Percentiles rank a stretch among this genome's conserved stretches.
Evolutionary conservation across 2,329 filamentous ascomycete genomes (phyloP).

Genomic region (Mollisiaceae sp.): DNA sequence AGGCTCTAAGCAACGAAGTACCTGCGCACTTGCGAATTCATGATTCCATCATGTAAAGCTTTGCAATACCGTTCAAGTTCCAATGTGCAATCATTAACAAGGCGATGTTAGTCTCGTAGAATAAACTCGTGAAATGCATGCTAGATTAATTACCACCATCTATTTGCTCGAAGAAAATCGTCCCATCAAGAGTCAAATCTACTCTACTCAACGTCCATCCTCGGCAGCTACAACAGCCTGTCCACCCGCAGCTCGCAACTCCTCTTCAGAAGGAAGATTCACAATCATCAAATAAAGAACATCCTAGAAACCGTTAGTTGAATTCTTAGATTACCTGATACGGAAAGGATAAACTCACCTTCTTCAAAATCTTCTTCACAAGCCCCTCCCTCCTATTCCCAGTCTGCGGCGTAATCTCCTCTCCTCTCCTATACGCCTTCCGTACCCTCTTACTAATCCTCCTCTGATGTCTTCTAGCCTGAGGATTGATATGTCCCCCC

Average conservation of each 20-base stretch:
- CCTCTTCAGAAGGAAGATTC: slow-evolving; percentile 48
- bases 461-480: slow-evolving; percentile 13
- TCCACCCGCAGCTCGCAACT: slow-evolving; percentile 17
- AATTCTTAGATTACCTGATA: too few relatives aligned
- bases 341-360: slow-evolving; percentile 9
- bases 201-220: background rate
- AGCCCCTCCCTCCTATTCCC: slow-evolving; percentile 26
- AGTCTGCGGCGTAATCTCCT: slow-evolving; percentile 22
- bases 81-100: too few relatives aligned
- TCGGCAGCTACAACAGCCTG: slow-evolving; percentile 15
- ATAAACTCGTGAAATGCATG: too few relatives aligned
- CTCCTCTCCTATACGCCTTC: slow-evolving; percentile 21
- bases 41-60: too few relatives aligned
- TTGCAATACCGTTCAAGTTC: too few relatives aligned
- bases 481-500: slow-evolving; percentile 48
- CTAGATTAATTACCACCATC: background rate
- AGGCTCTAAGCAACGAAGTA: too few relatives aligned
- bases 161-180: background rate
- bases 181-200: background rate
- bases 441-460: slow-evolving; percentile 16
- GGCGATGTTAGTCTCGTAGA: too few relatives aligned
- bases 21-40: too few relatives aligned
- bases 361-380: slow-evolving; percentile 41
- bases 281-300: slow-evolving; percentile 57
- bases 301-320: slow-evolving; percentile 34